phyloP scores from a whole-genome alignment of 345 rosid species.

The Populus pruinosa region DNA sequence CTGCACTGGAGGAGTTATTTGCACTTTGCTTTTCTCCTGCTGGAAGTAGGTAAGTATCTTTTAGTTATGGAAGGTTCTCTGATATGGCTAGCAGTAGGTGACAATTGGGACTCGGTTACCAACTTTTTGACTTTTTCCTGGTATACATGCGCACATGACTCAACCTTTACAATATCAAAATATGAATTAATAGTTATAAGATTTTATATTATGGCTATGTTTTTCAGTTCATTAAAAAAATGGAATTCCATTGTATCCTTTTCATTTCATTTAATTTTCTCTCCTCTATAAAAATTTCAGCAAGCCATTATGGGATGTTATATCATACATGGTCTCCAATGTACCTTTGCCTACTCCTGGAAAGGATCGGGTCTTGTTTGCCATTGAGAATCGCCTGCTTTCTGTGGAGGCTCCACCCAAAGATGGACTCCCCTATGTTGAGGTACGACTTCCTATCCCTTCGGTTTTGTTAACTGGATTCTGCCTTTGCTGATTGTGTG shows the following conservation, averaged over 20 bases:
- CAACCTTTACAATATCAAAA: neutral
- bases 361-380: constrained; percentile 82
- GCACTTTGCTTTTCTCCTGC: constrained; percentile 79
- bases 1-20: constrained; percentile 79
- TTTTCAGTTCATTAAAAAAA: neutral
- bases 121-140: neutral
- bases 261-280: constrained; percentile 29
- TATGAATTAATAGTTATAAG: neutral
- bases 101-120: neutral
- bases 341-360: constrained; percentile 96
- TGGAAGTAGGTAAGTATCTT: constrained; percentile 72
- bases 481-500: constrained; percentile 12
- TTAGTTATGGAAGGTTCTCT: neutral
- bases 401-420: constrained; percentile 89
- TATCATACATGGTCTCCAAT: constrained; percentile 64
- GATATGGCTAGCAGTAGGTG: neutral
- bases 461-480: neutral
- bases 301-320: constrained; percentile 91
- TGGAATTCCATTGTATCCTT: constrained; percentile 2
- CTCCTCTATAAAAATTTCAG: constrained; percentile 54
- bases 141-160: neutral
- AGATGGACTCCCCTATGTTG: constrained; percentile 90
- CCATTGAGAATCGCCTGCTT: constrained; percentile 82
- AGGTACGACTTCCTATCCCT: constrained; percentile 48
- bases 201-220: neutral